Conservation (phyloP, 2,329 filamentous ascomycete genomes). For the Aspergillus sclerotialis region DNA sequence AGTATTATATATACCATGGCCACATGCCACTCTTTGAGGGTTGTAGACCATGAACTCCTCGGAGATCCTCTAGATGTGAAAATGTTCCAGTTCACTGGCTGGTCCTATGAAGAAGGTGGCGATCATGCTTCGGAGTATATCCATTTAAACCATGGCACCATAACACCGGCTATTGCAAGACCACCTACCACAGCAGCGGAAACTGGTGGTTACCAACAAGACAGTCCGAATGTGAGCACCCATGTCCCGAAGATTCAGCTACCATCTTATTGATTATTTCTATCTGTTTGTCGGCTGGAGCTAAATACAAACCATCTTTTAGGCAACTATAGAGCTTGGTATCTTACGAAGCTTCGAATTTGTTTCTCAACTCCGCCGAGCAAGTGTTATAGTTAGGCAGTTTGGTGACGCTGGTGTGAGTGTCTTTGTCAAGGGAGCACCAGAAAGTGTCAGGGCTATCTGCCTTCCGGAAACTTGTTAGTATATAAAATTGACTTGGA, state of each 20-base stretch:
- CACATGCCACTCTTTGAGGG: conserved; percentile 85
- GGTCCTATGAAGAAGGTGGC: conserved; percentile 80
- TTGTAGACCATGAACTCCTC: conserved; percentile 80
- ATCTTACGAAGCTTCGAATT: conserved; percentile 90
- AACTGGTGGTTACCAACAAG: conserved; percentile 9
- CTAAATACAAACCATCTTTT: neutral
- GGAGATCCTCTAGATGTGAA: conserved; percentile 94
- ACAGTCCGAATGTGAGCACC: conserved; percentile 14
- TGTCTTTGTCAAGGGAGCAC: conserved; percentile 92
- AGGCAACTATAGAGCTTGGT: conserved; percentile 69
- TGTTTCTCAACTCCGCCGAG: conserved; percentile 81
- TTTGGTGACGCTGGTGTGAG: conserved; percentile 79
- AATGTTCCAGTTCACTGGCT: conserved; percentile 96
- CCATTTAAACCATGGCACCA: conserved; percentile 70
- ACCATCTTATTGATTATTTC: no score
- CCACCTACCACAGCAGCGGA: conserved; percentile 58
- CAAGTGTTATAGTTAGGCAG: conserved; percentile 84
- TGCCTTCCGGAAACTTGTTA: conserved; percentile 73
- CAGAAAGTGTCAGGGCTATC: conserved; percentile 93
- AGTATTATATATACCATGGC: conserved; percentile 90
- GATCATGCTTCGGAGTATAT: conserved; percentile 58
- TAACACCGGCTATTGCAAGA: conserved; percentile 71
- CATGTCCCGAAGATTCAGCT: no score
- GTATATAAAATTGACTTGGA: conserved; percentile 22
- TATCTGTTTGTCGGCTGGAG: neutral